Evolutionary conservation across 805 yeast genomes (phyloP).

Genomic region (Sugiyamaella boreocaroliniensis): DNA sequence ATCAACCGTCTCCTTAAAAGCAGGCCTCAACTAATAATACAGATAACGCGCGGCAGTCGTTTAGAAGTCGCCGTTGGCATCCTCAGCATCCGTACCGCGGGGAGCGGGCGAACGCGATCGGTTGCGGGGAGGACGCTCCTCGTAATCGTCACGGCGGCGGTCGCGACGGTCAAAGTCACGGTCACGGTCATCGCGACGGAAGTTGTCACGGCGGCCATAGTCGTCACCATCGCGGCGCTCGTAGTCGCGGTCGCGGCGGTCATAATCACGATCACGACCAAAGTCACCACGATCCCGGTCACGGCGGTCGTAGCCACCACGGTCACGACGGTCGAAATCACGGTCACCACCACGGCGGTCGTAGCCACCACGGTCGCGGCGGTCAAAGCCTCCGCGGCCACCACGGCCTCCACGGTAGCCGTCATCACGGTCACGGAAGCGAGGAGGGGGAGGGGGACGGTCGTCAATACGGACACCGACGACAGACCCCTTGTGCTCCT

Average conservation of each 20-base stretch:
- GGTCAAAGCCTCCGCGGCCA: slow-evolving; percentile 41
- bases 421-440: slow-evolving; percentile 18
- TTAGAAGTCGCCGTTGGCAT: neutral
- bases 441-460: slow-evolving; percentile 35
- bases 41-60: neutral
- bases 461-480: slow-evolving; percentile 70
- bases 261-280: slow-evolving; percentile 27
- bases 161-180: slow-evolving; percentile 21
- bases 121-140: slow-evolving; percentile 12
- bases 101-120: slow-evolving; percentile 22
- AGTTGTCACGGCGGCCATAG: slow-evolving; percentile 22
- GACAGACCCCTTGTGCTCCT: slow-evolving; percentile 62
- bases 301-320: slow-evolving; percentile 44
- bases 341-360: slow-evolving; percentile 36
- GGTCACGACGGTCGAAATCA: slow-evolving; percentile 39
- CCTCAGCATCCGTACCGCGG: slow-evolving; percentile 4
- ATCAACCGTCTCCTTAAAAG: neutral
- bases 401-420: slow-evolving; percentile 16
- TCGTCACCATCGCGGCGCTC: slow-evolving; percentile 26
- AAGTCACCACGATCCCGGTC: slow-evolving; percentile 27
- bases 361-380: slow-evolving; percentile 39
- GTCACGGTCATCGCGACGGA: slow-evolving; percentile 18
- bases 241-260: slow-evolving; percentile 33
- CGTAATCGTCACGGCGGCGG: slow-evolving; percentile 14
- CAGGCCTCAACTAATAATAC: neutral